Percentiles rank a stretch among this genome's conserved stretches.
Conservation (phyloP, 495 filamentous ascomycete species). For the Filosporella fistucella region DNA sequence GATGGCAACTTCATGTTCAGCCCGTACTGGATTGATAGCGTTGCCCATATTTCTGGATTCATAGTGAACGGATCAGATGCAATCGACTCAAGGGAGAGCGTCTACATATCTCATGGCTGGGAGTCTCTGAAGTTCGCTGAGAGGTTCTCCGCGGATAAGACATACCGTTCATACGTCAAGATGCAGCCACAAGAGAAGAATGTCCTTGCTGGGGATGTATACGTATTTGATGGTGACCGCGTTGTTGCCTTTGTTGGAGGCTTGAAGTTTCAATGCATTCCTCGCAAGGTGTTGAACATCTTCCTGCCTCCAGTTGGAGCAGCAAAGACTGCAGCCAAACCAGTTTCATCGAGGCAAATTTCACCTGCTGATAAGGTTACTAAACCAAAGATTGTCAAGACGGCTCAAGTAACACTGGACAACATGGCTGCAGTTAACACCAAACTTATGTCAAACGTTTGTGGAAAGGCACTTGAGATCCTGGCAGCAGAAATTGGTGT, state of each 20-base stretch:
- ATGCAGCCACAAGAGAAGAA: conserved; percentile 48
- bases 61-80: conserved; percentile 75
- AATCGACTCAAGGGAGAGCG: conserved; percentile 62
- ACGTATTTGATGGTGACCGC: conserved; percentile 60
- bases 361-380: conserved; percentile 11
- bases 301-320: conserved; percentile 57
- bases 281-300: conserved; percentile 62
- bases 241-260: conserved; percentile 49
- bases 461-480: conserved; percentile 48
- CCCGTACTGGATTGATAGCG: conserved; percentile 71
- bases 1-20: conserved; percentile 61
- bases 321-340: conserved; percentile 10
- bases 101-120: conserved; percentile 81
- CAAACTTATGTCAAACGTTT: conserved; percentile 8
- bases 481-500: conserved; percentile 64
- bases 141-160: conserved; percentile 55
- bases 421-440: conserved; percentile 30
- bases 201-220: conserved; percentile 56
- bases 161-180: conserved; percentile 67
- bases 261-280: conserved; percentile 62
- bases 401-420: conserved; percentile 18
- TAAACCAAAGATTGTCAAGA: conserved; percentile 9
- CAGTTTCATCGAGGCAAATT: neutral
- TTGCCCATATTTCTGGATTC: conserved; percentile 68
- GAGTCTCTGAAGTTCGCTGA: conserved; percentile 67